A percentile compares a stretch with the other conserved stretches of the same genome.
Conservation (phyloP, 2,329 filamentous ascomycete species). For the Camillea tinctor region DNA sequence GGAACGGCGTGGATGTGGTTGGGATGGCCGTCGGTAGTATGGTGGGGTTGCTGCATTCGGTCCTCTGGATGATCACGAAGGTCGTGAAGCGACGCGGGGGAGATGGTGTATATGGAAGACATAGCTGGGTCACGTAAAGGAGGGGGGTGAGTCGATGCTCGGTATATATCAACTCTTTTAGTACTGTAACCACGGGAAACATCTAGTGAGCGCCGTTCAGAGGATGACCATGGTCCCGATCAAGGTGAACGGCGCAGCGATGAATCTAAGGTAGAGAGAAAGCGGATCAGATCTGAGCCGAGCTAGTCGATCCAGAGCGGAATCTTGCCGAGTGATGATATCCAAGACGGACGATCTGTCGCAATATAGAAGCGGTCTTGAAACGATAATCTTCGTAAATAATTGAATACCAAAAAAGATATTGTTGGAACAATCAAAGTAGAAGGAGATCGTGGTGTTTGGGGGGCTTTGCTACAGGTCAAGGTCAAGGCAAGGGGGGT, state of each 20-base stretch:
- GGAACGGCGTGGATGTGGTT: constrained; percentile 28
- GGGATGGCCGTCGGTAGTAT: constrained; percentile 27
- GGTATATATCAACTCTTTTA: constrained; percentile 36
- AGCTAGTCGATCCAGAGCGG: constrained; percentile 12
- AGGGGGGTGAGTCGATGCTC: constrained; percentile 24
- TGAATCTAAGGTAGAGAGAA: neutral
- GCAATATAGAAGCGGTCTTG: constrained; percentile 8
- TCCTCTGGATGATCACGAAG: constrained; percentile 30
- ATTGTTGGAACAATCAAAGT: constrained; percentile 18
- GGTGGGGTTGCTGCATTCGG: constrained; percentile 32
- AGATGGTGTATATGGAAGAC: constrained; percentile 44
- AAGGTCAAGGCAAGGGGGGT: too few relatives aligned
- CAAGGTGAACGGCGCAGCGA: constrained; percentile 14
- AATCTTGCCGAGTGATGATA: constrained; percentile 4
- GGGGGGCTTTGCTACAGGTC: constrained; percentile 14
- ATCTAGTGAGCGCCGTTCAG: constrained; percentile 22
- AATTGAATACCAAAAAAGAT: constrained; percentile 17
- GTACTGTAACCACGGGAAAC: constrained; percentile 18
- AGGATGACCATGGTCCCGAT: constrained; percentile 25
- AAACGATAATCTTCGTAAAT: constrained; percentile 13
- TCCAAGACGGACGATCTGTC: constrained; percentile 1
- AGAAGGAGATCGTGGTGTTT: constrained; percentile 17
- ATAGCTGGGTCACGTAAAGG: constrained; percentile 35
- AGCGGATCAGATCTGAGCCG: constrained; percentile 14
- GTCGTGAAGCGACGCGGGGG: constrained; percentile 40